Conservation (phyloP, 2,329 filamentous ascomycete genomes). For the Trichoderma sp. region DNA sequence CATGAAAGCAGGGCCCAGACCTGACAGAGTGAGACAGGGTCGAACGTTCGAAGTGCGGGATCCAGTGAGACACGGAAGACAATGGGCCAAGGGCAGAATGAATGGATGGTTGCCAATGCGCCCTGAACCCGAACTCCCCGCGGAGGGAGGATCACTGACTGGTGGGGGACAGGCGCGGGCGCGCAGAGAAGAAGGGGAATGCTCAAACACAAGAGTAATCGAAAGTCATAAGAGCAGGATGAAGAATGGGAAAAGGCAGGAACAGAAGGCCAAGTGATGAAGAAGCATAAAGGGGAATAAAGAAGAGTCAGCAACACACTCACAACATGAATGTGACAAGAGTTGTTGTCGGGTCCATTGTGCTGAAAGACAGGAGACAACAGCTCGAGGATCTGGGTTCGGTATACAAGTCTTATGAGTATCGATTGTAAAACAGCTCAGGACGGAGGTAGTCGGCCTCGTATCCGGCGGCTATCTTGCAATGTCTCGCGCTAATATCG, state of each 20-base stretch:
- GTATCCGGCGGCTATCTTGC: conserved; percentile 19
- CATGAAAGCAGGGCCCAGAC: background rate
- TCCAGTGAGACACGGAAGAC: background rate
- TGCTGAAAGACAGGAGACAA: conserved; percentile 22
- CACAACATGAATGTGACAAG: conserved; percentile 71
- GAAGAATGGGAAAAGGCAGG: conserved; percentile 25
- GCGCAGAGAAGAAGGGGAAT: conserved; percentile 6
- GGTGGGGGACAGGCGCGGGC: background rate
- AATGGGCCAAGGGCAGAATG: background rate
- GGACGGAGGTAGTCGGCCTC: conserved; percentile 4
- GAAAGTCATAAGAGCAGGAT: background rate
- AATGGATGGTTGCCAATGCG: background rate
- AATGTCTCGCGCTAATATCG: conserved; percentile 13
- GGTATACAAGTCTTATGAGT: conserved; percentile 21
- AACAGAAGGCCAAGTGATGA: conserved; percentile 32
- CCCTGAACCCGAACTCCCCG: background rate
- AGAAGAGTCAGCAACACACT: conserved; percentile 44
- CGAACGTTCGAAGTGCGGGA: background rate
- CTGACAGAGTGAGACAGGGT: conserved; percentile 7
- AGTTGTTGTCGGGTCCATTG: conserved; percentile 64
- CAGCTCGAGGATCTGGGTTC: background rate
- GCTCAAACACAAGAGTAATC: background rate
- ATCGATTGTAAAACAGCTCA: background rate
- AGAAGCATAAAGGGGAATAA: conserved; percentile 28
- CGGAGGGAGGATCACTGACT: conserved; percentile 21